Conservation (phyloP, 139 green algal species). For the Limnomonas spitsbergensis region DNA sequence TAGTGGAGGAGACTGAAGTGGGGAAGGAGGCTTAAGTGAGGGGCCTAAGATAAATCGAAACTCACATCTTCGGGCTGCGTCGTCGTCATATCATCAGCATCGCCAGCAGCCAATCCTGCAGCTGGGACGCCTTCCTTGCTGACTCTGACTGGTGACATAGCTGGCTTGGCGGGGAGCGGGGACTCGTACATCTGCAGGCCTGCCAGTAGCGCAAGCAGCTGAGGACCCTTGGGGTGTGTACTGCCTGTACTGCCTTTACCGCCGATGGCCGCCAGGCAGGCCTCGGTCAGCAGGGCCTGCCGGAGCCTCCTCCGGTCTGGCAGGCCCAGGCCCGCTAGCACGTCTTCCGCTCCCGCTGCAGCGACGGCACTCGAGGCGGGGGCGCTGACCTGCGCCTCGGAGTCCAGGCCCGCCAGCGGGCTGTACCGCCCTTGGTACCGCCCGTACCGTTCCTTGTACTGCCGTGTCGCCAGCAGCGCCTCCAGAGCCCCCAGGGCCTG, state of each 20-base stretch:
- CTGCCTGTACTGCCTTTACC: no score
- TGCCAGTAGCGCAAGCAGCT: neutral
- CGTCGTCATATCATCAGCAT: no score
- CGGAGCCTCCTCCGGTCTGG: neutral
- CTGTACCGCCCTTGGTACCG: neutral
- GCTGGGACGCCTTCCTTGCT: no score
- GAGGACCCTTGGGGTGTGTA: neutral
- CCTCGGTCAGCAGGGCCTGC: neutral
- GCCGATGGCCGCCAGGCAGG: neutral
- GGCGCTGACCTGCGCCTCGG: no score
- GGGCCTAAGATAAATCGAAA: no score
- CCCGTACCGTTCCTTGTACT: neutral
- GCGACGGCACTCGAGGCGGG: neutral
- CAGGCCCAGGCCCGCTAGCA: neutral
- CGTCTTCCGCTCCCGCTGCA: neutral
- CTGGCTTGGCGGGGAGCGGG: no score
- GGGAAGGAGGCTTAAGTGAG: no score
- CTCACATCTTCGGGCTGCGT: no score
- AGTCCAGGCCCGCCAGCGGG: no score
- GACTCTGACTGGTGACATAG: no score
- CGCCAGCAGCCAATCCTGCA: no score
- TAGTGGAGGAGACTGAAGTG: no score
- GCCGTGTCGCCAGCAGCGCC: neutral
- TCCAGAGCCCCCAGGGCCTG: neutral
- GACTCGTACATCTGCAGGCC: slow-evolving; percentile 6